Evolutionary conservation across 306 rosid species (phyloP).

Genomic region (Castanea crenata): DNA sequence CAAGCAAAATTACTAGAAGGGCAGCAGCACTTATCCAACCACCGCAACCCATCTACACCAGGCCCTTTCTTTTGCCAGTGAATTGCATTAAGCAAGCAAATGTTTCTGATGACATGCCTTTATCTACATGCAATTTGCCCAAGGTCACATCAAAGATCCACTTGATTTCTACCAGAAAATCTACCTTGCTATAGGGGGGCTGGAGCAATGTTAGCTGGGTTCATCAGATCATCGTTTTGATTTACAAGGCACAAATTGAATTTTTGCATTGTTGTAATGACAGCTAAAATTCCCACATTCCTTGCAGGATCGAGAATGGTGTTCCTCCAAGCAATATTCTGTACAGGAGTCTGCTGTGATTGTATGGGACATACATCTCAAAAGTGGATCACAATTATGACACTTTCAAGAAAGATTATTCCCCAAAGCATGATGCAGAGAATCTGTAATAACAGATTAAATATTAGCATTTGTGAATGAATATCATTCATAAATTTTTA

Average conservation of each 20-base stretch:
- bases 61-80: not conserved
- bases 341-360: not conserved
- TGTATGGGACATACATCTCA: not conserved
- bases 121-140: not conserved
- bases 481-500: not conserved
- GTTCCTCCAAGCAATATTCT: not conserved
- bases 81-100: not conserved
- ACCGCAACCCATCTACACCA: not conserved
- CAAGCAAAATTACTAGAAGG: not conserved
- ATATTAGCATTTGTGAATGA: not conserved
- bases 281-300: not conserved
- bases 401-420: not conserved
- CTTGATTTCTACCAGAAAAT: not conserved
- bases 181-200: not conserved
- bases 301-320: not conserved
- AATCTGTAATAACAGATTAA: not conserved
- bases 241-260: not conserved
- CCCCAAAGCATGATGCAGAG: not conserved
- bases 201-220: not conserved
- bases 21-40: not conserved
- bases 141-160: not conserved
- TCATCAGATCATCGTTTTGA: not conserved
- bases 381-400: not conserved
- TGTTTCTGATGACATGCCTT: not conserved
- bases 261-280: not conserved